These are phyloP conservation scores for Aspergillus proliferans DNA, from an alignment of 2,329 filamentous ascomycete genomes.

Conservation along the genomic window DNA sequence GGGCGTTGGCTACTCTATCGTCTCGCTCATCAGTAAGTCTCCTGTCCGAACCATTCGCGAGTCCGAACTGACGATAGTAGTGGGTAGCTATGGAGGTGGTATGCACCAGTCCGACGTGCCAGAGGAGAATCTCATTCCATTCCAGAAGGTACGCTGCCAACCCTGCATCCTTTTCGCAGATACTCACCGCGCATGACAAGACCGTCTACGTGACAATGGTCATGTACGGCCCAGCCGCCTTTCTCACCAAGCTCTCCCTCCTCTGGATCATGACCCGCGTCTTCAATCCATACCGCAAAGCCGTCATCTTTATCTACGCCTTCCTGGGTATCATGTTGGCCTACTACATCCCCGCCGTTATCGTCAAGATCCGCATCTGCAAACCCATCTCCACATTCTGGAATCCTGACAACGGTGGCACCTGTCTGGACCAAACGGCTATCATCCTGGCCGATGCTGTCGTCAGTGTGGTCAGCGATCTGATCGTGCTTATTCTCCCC, in stretches of 20 bases:
- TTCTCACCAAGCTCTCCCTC: conserved; percentile 40
- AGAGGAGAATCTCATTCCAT: conserved; percentile 22
- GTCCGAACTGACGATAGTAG: conserved; percentile 11
- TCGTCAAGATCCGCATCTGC: conserved; percentile 41
- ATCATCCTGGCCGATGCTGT: conserved; percentile 51
- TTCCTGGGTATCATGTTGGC: conserved; percentile 33
- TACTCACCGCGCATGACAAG: conserved; percentile 14
- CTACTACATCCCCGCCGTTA: conserved; percentile 38
- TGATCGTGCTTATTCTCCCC: conserved; percentile 47
- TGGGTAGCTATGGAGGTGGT: conserved; percentile 33
- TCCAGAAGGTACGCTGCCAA: conserved; percentile 26
- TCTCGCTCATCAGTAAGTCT: conserved; percentile 19
- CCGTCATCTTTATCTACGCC: conserved; percentile 33
- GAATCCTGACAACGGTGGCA: conserved; percentile 18
- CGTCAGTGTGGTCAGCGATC: conserved; percentile 55
- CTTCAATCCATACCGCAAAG: conserved; percentile 38
- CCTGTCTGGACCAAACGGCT: conserved; percentile 22
- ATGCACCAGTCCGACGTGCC: conserved; percentile 30
- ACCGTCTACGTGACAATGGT: conserved; percentile 40
- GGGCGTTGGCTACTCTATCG: conserved; percentile 17
- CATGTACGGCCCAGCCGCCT: conserved; percentile 42
- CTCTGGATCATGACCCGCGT: conserved; percentile 41
- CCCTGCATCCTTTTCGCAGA: neutral
- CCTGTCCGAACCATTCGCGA: too few species aligned
- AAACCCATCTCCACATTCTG: conserved; percentile 39